Conservation (phyloP, 1,139 yeast genomes). For the Ashbya aceris region DNA sequence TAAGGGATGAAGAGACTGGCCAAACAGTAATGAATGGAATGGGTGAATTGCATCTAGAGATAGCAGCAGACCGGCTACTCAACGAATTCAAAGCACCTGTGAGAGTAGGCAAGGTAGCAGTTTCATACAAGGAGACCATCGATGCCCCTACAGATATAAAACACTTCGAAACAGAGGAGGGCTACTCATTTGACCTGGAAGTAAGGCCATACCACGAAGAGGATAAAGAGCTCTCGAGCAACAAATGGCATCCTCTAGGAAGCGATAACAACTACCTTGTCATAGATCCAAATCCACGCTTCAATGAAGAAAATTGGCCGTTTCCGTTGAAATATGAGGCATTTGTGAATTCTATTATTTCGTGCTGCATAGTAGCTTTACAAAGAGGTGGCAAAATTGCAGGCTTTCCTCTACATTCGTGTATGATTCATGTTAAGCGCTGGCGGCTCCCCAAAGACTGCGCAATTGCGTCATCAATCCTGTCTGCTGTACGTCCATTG, state of each 20-base stretch:
- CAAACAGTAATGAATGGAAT: constrained; percentile 85
- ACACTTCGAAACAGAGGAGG: constrained; percentile 23
- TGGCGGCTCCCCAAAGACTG: constrained; percentile 25
- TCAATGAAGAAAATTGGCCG: constrained; percentile 37
- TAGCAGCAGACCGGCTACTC: constrained; percentile 66
- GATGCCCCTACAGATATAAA: constrained; percentile 17
- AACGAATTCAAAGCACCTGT: constrained; percentile 77
- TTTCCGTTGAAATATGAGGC: constrained; percentile 39
- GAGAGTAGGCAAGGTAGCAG: constrained; percentile 72
- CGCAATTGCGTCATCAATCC: constrained; percentile 17
- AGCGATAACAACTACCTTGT: constrained; percentile 33
- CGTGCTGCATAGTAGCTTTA: constrained; percentile 61
- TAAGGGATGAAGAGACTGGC: constrained; percentile 76
- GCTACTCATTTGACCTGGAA: constrained; percentile 31
- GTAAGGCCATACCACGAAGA: constrained; percentile 39
- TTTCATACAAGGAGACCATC: constrained; percentile 78
- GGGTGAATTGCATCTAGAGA: constrained; percentile 93
- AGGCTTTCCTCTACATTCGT: constrained; percentile 25
- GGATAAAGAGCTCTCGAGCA: constrained; percentile 25
- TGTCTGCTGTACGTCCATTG: constrained; percentile 17
- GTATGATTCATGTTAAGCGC: constrained; percentile 20
- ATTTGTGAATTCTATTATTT: constrained; percentile 43
- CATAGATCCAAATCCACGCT: constrained; percentile 27
- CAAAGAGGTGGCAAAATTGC: constrained; percentile 69
- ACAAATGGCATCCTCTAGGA: constrained; percentile 31